These are phyloP conservation scores for Fistulina hepatica DNA, from an alignment of 1,284 basidiomycete species.

Conservation along the genomic window DNA sequence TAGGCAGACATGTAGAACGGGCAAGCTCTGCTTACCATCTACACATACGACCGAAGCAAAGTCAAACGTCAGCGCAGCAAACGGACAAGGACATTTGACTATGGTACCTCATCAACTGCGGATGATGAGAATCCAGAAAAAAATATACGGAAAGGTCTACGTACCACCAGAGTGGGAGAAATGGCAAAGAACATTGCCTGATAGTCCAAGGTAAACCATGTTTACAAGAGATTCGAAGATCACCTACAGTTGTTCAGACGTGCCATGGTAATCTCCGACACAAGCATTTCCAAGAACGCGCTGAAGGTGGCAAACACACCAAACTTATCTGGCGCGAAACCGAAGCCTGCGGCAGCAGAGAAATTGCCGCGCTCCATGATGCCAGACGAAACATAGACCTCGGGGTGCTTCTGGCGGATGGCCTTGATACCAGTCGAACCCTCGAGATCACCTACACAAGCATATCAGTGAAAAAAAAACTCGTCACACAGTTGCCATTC, in stretches of 20 bases:
- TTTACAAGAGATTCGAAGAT: too few relatives aligned
- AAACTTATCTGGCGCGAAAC: slow-evolving; percentile 63
- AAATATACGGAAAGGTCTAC: slow-evolving; percentile 10
- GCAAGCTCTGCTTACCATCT: too few relatives aligned
- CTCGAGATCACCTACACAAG: slow-evolving; percentile 57
- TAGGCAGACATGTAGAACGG: not conserved
- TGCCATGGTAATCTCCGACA: slow-evolving; percentile 86
- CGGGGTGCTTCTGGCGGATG: slow-evolving; percentile 80
- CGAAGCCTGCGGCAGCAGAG: slow-evolving; percentile 78
- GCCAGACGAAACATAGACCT: slow-evolving; percentile 74
- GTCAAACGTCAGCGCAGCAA: too few relatives aligned
- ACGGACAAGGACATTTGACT: too few relatives aligned
- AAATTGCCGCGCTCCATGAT: slow-evolving; percentile 80
- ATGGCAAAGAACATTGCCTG: slow-evolving; percentile 76
- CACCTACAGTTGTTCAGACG: slow-evolving; percentile 75
- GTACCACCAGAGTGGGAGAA: slow-evolving; percentile 79
- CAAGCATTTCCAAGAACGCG: slow-evolving; percentile 80
- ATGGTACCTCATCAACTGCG: slow-evolving; percentile 4
- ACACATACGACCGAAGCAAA: not conserved
- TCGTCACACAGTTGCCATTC: not conserved
- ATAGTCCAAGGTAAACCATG: too few relatives aligned
- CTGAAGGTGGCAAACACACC: slow-evolving; percentile 82
- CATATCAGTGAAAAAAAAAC: not conserved
- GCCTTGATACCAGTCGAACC: slow-evolving; percentile 78
- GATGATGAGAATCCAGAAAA: too few relatives aligned